phyloP scores from a whole-genome alignment of 129 eudicot species.

The Dittrichia graveolens region DNA sequence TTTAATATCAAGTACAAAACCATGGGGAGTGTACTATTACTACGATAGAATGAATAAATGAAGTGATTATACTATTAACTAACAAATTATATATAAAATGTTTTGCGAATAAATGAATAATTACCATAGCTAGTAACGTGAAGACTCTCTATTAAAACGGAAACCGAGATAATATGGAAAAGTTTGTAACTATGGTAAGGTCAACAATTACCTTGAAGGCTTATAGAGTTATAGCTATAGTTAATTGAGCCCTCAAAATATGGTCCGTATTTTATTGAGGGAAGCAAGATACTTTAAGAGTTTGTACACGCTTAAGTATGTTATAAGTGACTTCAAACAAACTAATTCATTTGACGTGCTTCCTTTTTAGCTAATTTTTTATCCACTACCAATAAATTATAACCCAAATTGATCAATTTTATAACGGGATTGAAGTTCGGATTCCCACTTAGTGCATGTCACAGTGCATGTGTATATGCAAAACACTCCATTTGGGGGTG shows the following conservation, averaged over 20 bases:
- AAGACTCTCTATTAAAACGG: background rate
- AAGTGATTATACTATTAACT: background rate
- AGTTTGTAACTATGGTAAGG: background rate
- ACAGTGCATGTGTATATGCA: conserved; percentile 4
- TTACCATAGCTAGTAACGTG: background rate
- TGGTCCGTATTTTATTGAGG: background rate
- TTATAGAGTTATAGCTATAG: background rate
- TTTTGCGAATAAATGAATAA: background rate
- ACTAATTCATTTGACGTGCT: background rate
- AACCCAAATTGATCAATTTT: background rate
- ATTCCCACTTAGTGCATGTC: background rate
- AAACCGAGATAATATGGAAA: background rate
- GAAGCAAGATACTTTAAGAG: background rate
- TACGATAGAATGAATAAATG: background rate
- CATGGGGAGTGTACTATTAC: background rate
- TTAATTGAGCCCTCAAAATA: background rate
- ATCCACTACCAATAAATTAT: background rate
- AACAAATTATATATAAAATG: background rate
- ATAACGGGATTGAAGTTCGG: background rate
- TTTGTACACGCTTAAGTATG: background rate
- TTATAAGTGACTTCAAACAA: background rate
- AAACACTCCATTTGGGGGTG: background rate
- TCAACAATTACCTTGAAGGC: background rate
- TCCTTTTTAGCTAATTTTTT: background rate
- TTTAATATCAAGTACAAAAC: background rate